A percentile compares a stretch with the other conserved stretches of the same genome.
Evolutionary conservation across 192 early-diverging fungal species (phyloP).

Genomic region (Chytriomyces sp.): DNA sequence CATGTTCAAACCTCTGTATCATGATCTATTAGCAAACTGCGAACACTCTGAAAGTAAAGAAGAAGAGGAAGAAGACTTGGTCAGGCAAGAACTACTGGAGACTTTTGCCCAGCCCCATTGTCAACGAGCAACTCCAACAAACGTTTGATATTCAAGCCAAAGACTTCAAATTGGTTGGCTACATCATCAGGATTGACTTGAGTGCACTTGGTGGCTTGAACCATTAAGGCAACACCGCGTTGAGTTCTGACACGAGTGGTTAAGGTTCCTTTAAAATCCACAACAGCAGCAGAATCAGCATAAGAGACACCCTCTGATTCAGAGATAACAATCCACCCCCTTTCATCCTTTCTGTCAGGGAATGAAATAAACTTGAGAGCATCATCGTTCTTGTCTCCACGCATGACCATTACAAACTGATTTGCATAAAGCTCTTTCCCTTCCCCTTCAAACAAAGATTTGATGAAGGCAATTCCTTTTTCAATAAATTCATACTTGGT

Average conservation of each 20-base stretch:
- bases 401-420: conserved; percentile 7
- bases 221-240: conserved; percentile 1
- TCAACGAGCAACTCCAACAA: background rate
- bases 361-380: background rate
- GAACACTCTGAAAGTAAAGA: too few relatives aligned
- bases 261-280: background rate
- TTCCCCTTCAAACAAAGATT: background rate
- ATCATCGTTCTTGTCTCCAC: background rate
- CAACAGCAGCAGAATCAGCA: conserved; percentile 12
- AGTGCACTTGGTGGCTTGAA: background rate
- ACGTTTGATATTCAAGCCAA: conserved; percentile 13
- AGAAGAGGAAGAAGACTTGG: too few relatives aligned
- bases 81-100: too few relatives aligned
- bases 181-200: background rate
- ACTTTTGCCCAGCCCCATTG: too few relatives aligned
- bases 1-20: too few relatives aligned
- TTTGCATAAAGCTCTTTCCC: too few relatives aligned
- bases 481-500: conserved; percentile 2
- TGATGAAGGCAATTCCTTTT: conserved; percentile 1
- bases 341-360: background rate
- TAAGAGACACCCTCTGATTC: conserved; percentile 10
- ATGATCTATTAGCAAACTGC: too few relatives aligned
- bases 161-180: background rate
- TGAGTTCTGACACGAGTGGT: conserved; percentile 3
- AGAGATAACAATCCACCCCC: background rate